Base-by-base conservation (phyloP, 345 rosid species). In the Gossypium mustelinum region DNA sequence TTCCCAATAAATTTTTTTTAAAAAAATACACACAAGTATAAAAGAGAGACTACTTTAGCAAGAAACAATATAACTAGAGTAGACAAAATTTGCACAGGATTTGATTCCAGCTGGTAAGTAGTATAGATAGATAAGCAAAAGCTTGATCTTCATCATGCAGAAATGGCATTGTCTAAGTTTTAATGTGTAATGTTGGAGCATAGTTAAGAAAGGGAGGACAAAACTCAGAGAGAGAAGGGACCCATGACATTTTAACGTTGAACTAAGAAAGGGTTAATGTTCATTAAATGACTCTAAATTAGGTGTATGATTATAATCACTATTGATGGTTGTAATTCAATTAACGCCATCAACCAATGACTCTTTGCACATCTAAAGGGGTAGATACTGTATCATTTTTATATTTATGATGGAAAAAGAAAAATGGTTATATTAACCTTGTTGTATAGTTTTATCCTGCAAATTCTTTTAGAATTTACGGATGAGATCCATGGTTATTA, bases 391-490 rank as follows among this genome's bases (percentile, higher is more conserved):
- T 25, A 47, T 44, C 2, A 1, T 54, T 2, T 16, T 34, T 34
- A 34, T 34, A 34, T 34, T 34, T 34, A 4, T 34, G 7, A 34
- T 34, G 41, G 41, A 34, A 34, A 34, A 34, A 34, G 41, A 34
- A 34, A 29, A 34, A 34, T 34, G 7, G 0, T 34, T 34, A 34
- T 51, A 61, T 25, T 78, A 58, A 70, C 41, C 68, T 68, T 51
- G 65, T 67, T 10, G 65, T 18, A 44, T 61, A 69, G 72, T 79
- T 74, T 29, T 62, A 39, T 73, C 56, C 66, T 22, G 61, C 73
- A 11, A 25, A 78, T 85, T 80, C 83, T 50, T 77, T 78, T 48
- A 45, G 59, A 79, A 81, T 76, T 54, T 64, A 63, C 58, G 74
- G 85, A 79, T 78, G 60, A 78, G 73, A 83, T 83, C 73, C 81